Evolutionary conservation across 1,139 yeast species (phyloP).

Genomic region (Torulaspora globosa): DNA sequence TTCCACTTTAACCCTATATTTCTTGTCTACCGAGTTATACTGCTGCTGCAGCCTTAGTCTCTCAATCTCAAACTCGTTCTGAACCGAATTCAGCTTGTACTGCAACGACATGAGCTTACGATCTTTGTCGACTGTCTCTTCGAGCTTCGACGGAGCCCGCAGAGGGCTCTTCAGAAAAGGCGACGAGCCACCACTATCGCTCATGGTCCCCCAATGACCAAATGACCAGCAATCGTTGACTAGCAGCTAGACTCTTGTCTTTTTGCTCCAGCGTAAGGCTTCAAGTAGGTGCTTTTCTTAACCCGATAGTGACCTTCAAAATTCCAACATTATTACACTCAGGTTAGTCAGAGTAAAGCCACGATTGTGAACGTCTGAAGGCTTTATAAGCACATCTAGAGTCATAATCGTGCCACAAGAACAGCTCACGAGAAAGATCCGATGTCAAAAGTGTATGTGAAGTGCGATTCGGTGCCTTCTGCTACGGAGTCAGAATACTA

Average conservation of each 20-base stretch:
- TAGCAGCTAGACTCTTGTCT: not conserved
- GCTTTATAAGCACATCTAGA: not conserved
- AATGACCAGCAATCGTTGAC: not conserved
- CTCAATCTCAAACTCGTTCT: constrained; percentile 33
- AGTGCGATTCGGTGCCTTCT: not conserved
- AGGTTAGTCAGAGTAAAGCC: not conserved
- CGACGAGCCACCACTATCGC: constrained; percentile 42
- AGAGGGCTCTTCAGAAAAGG: constrained; percentile 47
- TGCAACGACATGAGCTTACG: constrained; percentile 25
- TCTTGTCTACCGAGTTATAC: constrained; percentile 23
- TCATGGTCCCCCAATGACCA: constrained; percentile 13
- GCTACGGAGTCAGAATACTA: not conserved
- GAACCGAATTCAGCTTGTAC: constrained; percentile 27
- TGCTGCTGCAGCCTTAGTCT: constrained; percentile 27
- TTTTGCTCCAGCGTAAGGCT: not conserved
- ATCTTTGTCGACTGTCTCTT: constrained; percentile 17
- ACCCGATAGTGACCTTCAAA: not conserved
- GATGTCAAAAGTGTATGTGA: constrained; percentile 43
- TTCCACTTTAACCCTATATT: constrained; percentile 29
- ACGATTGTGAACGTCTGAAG: no score
- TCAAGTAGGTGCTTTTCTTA: not conserved
- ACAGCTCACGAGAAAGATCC: not conserved
- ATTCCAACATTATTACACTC: not conserved
- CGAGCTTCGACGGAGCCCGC: constrained; percentile 10
- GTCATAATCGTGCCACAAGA: not conserved